These are phyloP conservation scores for Phaeosphaeriaceae sp. DNA, from an alignment of 2,329 filamentous ascomycete genomes.

Conservation along the genomic window DNA sequence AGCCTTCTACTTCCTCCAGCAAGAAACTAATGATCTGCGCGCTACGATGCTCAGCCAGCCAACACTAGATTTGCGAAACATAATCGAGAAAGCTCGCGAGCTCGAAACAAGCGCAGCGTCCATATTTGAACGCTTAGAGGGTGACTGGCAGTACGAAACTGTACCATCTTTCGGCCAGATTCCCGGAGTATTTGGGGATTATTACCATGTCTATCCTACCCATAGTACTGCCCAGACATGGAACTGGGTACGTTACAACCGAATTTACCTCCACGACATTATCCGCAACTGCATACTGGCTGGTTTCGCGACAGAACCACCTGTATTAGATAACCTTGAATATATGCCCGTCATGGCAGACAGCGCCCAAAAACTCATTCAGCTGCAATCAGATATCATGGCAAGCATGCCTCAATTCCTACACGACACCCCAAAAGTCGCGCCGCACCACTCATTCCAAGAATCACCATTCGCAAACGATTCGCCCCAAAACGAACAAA, in stretches of 20 bases:
- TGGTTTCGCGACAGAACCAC: slow-evolving; percentile 35
- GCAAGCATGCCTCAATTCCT: slow-evolving; percentile 45
- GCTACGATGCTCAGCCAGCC: slow-evolving; percentile 28
- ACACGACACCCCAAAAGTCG: slow-evolving; percentile 35
- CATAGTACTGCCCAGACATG: slow-evolving; percentile 37
- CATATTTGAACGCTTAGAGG: slow-evolving; percentile 24
- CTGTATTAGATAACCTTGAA: slow-evolving; percentile 24
- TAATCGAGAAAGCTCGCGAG: slow-evolving; percentile 33
- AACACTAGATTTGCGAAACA: slow-evolving; percentile 22
- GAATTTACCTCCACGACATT: slow-evolving; percentile 45
- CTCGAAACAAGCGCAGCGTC: slow-evolving; percentile 26
- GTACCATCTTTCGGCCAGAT: slow-evolving; percentile 11
- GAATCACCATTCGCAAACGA: neutral
- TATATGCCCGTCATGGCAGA: slow-evolving; percentile 29
- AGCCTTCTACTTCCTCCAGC: slow-evolving; percentile 39
- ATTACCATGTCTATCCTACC: slow-evolving; percentile 41
- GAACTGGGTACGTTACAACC: slow-evolving; percentile 44
- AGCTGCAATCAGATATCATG: slow-evolving; percentile 40
- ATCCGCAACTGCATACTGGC: slow-evolving; percentile 38
- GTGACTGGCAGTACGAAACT: slow-evolving; percentile 34
- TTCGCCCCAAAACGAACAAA: neutral
- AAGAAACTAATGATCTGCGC: slow-evolving; percentile 34
- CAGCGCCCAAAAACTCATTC: slow-evolving; percentile 30
- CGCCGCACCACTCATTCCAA: neutral
- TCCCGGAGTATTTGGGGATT: slow-evolving; percentile 28